A percentile compares a stretch with the other conserved stretches of the same genome.
Conservation (phyloP, 2,329 filamentous ascomycete genomes). For the Atkinsonella texensis region DNA sequence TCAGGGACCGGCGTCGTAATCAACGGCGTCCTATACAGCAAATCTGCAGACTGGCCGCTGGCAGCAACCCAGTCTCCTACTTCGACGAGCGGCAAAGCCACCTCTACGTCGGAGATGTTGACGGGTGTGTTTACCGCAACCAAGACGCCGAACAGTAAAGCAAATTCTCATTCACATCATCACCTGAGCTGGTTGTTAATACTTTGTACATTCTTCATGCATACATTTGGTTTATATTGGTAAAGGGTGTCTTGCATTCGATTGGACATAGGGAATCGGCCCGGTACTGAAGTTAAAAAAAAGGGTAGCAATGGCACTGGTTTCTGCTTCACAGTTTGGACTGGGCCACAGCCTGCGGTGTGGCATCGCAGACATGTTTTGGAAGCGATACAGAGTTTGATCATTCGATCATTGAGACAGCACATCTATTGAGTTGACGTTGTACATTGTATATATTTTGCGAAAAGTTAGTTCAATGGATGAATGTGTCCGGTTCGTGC, state of each 20-base stretch:
- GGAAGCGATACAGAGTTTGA: no score
- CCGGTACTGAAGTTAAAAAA: background rate
- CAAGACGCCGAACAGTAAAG: conserved; percentile 14
- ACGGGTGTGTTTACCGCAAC: conserved; percentile 26
- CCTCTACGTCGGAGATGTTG: conserved; percentile 12
- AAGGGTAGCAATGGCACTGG: no score
- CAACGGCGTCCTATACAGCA: conserved; percentile 44
- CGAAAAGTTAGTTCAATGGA: no score
- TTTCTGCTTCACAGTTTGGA: no score
- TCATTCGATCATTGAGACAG: no score
- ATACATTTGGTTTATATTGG: background rate
- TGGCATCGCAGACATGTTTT: no score
- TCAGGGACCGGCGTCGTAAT: conserved; percentile 42
- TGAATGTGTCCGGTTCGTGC: no score
- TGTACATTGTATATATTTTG: no score
- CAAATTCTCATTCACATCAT: background rate
- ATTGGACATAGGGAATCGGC: background rate
- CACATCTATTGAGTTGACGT: no score
- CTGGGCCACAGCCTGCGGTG: no score
- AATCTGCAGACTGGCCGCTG: conserved; percentile 29
- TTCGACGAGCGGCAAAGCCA: conserved; percentile 11
- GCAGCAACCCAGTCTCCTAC: conserved; percentile 14
- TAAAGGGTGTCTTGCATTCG: background rate
- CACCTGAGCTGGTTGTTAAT: background rate
- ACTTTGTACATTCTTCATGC: background rate